These are phyloP conservation scores for Fennellomyces sp. DNA, from an alignment of 371 early-diverging fungal genomes.

Conservation along the genomic window DNA sequence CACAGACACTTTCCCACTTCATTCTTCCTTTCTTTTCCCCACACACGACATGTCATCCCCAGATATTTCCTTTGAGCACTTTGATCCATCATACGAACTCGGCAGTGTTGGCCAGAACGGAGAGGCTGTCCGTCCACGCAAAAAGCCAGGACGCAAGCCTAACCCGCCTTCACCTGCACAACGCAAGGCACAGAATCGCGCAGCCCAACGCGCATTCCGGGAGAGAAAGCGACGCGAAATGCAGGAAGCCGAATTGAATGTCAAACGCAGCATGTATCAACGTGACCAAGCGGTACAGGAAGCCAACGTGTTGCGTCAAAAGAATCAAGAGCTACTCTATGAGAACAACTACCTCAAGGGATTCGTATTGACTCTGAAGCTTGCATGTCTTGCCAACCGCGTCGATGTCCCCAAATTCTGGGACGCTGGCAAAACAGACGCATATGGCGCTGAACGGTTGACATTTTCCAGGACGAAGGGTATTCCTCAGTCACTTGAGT, in stretches of 20 bases:
- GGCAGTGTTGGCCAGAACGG: constrained; percentile 40
- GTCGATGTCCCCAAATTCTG: constrained; percentile 43
- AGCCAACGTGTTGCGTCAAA: constrained; percentile 13
- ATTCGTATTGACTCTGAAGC: constrained; percentile 28
- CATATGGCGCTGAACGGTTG: constrained; percentile 7
- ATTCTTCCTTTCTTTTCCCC: background rate
- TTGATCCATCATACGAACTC: constrained; percentile 45
- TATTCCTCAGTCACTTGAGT: constrained; percentile 19
- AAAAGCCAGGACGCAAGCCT: constrained; percentile 47
- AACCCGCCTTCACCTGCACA: constrained; percentile 58
- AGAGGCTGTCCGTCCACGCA: constrained; percentile 42
- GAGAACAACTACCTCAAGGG: constrained; percentile 42
- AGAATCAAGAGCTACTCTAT: constrained; percentile 28
- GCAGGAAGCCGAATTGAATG: constrained; percentile 64
- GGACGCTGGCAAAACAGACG: constrained; percentile 21
- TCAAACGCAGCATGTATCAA: constrained; percentile 27
- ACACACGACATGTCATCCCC: background rate
- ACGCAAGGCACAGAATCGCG: constrained; percentile 76
- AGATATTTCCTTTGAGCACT: constrained; percentile 41
- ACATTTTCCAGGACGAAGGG: constrained; percentile 7
- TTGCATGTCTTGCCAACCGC: constrained; percentile 37
- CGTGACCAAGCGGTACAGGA: constrained; percentile 37
- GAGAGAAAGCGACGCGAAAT: constrained; percentile 79
- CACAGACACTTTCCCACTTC: background rate
- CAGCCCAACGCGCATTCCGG: constrained; percentile 78